Conservation (phyloP, 306 rosid species). For the Castanea sativa region DNA sequence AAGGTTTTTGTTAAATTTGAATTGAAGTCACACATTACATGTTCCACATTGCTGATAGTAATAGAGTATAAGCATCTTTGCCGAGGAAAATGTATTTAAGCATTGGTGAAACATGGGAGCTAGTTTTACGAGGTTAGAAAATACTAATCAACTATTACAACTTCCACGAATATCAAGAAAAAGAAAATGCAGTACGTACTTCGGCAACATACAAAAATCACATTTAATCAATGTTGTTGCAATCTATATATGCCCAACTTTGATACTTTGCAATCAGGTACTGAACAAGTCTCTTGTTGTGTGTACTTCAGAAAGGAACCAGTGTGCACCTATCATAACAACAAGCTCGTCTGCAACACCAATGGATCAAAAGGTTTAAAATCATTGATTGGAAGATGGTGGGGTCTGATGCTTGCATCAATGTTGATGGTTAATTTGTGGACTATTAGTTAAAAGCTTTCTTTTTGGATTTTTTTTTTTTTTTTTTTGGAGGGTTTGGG, state of each 20-base stretch:
- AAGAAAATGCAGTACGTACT: too few species aligned
- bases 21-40: too few species aligned
- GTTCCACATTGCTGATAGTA: too few species aligned
- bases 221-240: not conserved
- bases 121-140: too few species aligned
- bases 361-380: conserved; percentile 45
- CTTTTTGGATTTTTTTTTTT: not conserved
- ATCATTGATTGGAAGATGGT: conserved; percentile 43
- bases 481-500: not conserved
- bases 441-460: conserved; percentile 13
- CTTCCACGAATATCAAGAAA: too few species aligned
- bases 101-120: too few species aligned
- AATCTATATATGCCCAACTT: not conserved
- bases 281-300: not conserved
- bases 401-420: conserved; percentile 25
- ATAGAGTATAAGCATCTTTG: too few species aligned
- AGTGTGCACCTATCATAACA: conserved; percentile 65
- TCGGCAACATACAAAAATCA: too few species aligned
- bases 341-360: conserved; percentile 52
- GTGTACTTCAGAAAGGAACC: conserved; percentile 49
- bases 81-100: too few species aligned
- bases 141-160: too few species aligned
- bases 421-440: conserved; percentile 28
- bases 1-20: too few species aligned
- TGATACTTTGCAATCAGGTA: not conserved